phyloP scores from a whole-genome alignment of 805 yeast species.

The Brettanomyces sp. region DNA sequence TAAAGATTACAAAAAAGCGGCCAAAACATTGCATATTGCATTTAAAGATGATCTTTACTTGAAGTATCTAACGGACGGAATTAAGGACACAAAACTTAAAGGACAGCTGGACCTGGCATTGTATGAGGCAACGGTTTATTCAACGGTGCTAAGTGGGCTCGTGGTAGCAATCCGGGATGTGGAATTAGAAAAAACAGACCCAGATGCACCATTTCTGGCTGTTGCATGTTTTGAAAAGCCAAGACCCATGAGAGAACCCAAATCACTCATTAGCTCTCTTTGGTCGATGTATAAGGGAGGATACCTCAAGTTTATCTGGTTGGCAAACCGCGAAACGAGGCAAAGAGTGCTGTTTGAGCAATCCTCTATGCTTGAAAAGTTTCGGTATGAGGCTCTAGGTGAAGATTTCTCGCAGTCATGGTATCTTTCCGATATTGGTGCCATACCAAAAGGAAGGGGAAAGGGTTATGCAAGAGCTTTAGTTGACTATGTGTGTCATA shows the following conservation, averaged over 20 bases:
- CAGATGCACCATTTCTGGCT: slow-evolving; percentile 39
- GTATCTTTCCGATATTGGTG: slow-evolving; percentile 53
- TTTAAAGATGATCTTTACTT: slow-evolving; percentile 48
- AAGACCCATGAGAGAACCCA: slow-evolving; percentile 7
- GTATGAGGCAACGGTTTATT: slow-evolving; percentile 45
- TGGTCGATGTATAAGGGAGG: slow-evolving; percentile 27
- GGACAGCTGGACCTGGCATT: slow-evolving; percentile 37
- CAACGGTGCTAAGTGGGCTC: slow-evolving; percentile 40
- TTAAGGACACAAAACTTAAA: slow-evolving; percentile 26
- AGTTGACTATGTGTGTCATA: slow-evolving; percentile 39
- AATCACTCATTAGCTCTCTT: slow-evolving; percentile 23
- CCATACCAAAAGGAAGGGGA: slow-evolving; percentile 48
- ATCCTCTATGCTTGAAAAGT: slow-evolving; percentile 34
- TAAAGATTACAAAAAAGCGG: slow-evolving; percentile 45
- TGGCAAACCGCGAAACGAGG: slow-evolving; percentile 34
- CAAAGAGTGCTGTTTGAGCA: slow-evolving; percentile 42
- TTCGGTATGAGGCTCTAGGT: slow-evolving; percentile 34
- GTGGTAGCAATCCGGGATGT: slow-evolving; percentile 41
- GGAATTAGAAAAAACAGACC: slow-evolving; percentile 31
- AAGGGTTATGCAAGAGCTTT: slow-evolving; percentile 47
- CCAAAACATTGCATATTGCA: slow-evolving; percentile 42
- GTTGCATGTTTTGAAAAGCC: slow-evolving; percentile 41
- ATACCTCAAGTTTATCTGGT: slow-evolving; percentile 25
- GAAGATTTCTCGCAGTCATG: slow-evolving; percentile 33
- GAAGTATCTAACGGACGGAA: slow-evolving; percentile 37